Evolutionary conservation across 2,329 filamentous ascomycete species (phyloP).

Genomic region (Colletotrichum sojae): DNA sequence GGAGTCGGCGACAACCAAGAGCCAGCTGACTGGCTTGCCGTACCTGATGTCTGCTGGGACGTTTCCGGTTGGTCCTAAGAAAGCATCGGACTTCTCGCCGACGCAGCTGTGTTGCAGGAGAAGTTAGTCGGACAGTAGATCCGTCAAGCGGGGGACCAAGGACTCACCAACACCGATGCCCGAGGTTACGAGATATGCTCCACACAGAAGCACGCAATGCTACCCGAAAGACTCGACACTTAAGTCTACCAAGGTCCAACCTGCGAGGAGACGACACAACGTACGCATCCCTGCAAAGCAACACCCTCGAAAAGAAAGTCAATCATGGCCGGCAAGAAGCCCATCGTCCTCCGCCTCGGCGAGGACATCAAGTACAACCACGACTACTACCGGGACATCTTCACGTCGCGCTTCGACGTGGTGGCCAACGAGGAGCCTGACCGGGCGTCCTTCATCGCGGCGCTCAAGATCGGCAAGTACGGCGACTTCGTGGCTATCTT

Average conservation of each 20-base stretch:
- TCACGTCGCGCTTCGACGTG: constrained; percentile 56
- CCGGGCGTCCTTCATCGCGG: constrained; percentile 55
- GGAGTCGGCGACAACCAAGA: no score
- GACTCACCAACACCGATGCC: neutral
- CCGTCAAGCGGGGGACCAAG: neutral
- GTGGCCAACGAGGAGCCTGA: constrained; percentile 54
- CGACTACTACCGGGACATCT: constrained; percentile 55
- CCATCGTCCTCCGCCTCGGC: constrained; percentile 59
- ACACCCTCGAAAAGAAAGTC: neutral
- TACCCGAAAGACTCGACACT: neutral
- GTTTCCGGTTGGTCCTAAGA: neutral
- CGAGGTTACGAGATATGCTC: neutral
- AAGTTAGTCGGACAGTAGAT: no score
- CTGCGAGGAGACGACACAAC: no score
- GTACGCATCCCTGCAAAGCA: neutral
- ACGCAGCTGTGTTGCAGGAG: neutral
- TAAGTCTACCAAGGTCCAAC: neutral
- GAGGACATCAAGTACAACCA: constrained; percentile 64
- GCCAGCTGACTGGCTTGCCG: no score
- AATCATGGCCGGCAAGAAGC: constrained; percentile 44
- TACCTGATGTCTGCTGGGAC: no score
- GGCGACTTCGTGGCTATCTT: constrained; percentile 57
- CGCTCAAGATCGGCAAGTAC: constrained; percentile 55
- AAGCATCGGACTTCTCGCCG: constrained; percentile 31
- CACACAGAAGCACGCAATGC: constrained; percentile 10